Evolutionary conservation across 345 rosid genomes (phyloP).

Genomic region (Durio zibethinus): DNA sequence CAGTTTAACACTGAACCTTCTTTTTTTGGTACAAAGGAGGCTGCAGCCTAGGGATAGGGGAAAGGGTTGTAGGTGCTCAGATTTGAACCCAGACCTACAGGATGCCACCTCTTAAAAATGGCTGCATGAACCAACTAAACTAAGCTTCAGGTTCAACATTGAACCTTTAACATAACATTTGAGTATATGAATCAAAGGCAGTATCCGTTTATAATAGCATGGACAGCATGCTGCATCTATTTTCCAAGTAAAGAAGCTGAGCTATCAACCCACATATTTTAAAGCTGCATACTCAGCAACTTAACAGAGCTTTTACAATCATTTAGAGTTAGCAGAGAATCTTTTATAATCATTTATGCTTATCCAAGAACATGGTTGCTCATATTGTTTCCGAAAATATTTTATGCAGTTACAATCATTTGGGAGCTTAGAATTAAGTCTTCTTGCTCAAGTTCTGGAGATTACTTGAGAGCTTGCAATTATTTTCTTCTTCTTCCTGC

Average conservation of each 20-base stretch:
- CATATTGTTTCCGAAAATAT: not conserved
- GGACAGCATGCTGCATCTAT: not conserved
- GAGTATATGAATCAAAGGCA: not conserved
- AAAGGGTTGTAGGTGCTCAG: too few species aligned
- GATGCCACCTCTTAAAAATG: too few species aligned
- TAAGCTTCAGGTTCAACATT: too few species aligned
- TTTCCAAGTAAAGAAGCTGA: not conserved
- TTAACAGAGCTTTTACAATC: not conserved
- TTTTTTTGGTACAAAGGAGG: too few species aligned
- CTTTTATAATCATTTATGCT: not conserved
- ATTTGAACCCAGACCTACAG: too few species aligned
- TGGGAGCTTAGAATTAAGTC: not conserved
- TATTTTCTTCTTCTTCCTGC: not conserved
- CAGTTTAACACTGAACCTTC: not conserved
- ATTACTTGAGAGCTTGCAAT: not conserved
- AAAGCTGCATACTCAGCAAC: not conserved
- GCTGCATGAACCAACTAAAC: too few species aligned
- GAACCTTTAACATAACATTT: not conserved
- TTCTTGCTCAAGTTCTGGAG: not conserved
- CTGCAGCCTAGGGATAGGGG: too few species aligned
- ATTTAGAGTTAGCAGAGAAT: not conserved
- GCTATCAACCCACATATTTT: not conserved
- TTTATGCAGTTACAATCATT: not conserved
- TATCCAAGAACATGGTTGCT: not conserved
- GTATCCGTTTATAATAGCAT: not conserved